These are phyloP conservation scores for Coemansia sp. DNA, from an alignment of 192 early-diverging fungal genomes.

Conservation along the genomic window DNA sequence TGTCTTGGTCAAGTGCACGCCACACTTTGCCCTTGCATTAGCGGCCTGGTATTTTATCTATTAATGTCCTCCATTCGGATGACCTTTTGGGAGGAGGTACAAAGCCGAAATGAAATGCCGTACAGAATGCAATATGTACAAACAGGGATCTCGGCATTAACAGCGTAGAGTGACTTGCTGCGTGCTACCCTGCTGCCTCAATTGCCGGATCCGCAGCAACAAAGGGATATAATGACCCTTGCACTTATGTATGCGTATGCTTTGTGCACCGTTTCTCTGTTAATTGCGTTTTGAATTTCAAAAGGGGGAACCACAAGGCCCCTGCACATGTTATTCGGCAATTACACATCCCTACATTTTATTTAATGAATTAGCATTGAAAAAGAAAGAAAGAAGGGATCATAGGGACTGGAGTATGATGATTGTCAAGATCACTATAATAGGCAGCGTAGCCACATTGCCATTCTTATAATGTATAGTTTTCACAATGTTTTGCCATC, in stretches of 20 bases:
- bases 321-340: background rate
- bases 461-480: background rate
- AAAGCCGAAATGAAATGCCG: background rate
- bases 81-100: background rate
- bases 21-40: conserved; percentile 7
- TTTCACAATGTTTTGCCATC: background rate
- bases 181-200: background rate
- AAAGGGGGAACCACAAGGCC: background rate
- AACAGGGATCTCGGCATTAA: conserved; percentile 1
- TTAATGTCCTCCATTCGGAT: background rate
- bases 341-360: background rate
- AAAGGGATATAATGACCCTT: background rate
- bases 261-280: background rate
- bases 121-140: background rate
- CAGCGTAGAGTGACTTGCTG: background rate
- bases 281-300: background rate
- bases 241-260: background rate
- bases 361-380: background rate
- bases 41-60: background rate
- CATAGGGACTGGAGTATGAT: background rate
- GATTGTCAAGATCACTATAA: background rate
- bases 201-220: background rate
- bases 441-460: background rate
- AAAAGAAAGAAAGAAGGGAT: background rate
- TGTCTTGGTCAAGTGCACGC: conserved; percentile 2